Percentiles rank a stretch among this genome's conserved stretches.
Conservation (phyloP, 2,329 filamentous ascomycete genomes). For the Cladosporium cucumerinum region DNA sequence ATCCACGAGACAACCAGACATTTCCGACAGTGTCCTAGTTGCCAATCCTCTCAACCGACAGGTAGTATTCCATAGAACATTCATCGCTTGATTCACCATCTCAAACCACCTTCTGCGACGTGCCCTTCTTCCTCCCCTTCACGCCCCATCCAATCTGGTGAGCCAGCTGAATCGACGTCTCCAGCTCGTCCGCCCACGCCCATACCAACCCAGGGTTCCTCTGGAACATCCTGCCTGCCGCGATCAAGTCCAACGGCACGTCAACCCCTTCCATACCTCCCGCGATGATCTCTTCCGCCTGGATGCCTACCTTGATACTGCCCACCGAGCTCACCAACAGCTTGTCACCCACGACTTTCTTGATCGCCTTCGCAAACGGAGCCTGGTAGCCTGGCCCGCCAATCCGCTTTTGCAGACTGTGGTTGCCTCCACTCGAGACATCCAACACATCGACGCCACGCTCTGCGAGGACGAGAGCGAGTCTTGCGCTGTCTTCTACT, state of each 20-base stretch:
- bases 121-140: conserved; percentile 32
- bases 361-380: conserved; percentile 67
- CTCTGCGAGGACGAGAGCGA: conserved; percentile 52
- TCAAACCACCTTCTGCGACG: not conserved
- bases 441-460: conserved; percentile 78
- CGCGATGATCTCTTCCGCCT: conserved; percentile 59
- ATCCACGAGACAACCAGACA: not conserved
- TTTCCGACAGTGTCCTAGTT: not conserved
- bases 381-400: conserved; percentile 68
- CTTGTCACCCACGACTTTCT: conserved; percentile 66
- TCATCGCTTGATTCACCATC: not conserved
- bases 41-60: not conserved
- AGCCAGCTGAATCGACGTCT: conserved; percentile 67
- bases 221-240: conserved; percentile 73
- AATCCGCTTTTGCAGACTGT: conserved; percentile 53
- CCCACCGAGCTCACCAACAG: conserved; percentile 74
- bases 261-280: conserved; percentile 29
- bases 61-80: not conserved
- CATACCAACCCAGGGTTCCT: conserved; percentile 72
- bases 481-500: conserved; percentile 57
- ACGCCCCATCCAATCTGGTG: conserved; percentile 54
- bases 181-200: conserved; percentile 67
- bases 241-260: conserved; percentile 61
- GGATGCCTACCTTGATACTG: conserved; percentile 64
- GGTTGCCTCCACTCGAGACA: conserved; percentile 72